phyloP scores from a whole-genome alignment of 2,329 filamentous ascomycete genomes.

The Metarhizium album region DNA sequence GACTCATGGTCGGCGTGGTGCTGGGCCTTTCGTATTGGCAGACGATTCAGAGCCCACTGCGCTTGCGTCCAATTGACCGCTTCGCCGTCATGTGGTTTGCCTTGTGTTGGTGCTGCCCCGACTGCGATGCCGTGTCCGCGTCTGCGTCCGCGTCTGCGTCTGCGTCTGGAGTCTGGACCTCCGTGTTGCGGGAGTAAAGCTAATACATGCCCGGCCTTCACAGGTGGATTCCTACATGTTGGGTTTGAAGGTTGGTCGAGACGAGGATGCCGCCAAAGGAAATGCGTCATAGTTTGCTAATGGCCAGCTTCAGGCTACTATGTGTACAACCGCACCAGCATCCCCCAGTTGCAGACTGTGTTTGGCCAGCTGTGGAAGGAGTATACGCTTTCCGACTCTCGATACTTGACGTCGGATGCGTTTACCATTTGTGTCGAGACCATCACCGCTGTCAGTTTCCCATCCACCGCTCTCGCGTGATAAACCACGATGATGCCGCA shows the following conservation, averaged over 20 bases:
- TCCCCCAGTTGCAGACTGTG: slow-evolving; percentile 59
- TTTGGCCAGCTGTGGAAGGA: slow-evolving; percentile 90
- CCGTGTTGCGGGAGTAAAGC: background rate
- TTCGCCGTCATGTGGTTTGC: slow-evolving; percentile 42
- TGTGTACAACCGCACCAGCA: slow-evolving; percentile 52
- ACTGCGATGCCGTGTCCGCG: background rate
- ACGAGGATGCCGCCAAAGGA: background rate
- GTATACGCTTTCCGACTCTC: slow-evolving; percentile 76
- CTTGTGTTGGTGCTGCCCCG: slow-evolving; percentile 32
- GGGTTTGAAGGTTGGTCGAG: slow-evolving; percentile 60
- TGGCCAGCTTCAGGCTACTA: slow-evolving; percentile 52
- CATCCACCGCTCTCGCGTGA: background rate
- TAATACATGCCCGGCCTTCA: background rate
- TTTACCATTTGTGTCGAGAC: slow-evolving; percentile 84
- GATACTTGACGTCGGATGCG: slow-evolving; percentile 70
- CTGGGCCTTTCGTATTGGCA: slow-evolving; percentile 21
- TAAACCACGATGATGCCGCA: background rate
- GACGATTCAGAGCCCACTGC: slow-evolving; percentile 11
- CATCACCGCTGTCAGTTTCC: slow-evolving; percentile 57
- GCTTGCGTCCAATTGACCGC: slow-evolving; percentile 24
- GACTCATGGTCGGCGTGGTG: slow-evolving; percentile 23
- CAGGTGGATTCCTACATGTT: slow-evolving; percentile 60
- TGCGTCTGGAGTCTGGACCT: too few relatives aligned
- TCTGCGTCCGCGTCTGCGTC: background rate
- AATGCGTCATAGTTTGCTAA: background rate